Conservation (phyloP, 805 yeast genomes). For the Sugiyamaella mastotermitis region DNA sequence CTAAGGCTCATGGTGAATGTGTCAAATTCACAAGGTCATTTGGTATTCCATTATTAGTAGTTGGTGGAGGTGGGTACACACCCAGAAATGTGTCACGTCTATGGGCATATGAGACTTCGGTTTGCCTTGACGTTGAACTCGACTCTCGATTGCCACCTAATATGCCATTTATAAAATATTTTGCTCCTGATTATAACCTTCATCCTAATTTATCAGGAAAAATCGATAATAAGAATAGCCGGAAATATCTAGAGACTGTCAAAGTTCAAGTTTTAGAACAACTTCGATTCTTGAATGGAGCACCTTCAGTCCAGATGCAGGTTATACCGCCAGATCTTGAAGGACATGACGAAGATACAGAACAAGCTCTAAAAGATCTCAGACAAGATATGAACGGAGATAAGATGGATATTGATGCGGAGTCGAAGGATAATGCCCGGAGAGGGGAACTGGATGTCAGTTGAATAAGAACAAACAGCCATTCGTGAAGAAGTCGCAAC, state of each 20-base stretch:
- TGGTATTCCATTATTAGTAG: slow-evolving; percentile 83
- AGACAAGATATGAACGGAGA: slow-evolving; percentile 20
- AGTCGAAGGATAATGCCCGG: neutral
- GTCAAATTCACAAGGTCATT: slow-evolving; percentile 80
- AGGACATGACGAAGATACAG: slow-evolving; percentile 35
- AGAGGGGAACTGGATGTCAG: neutral
- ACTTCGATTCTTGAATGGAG: slow-evolving; percentile 74
- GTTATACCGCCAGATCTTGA: slow-evolving; percentile 70
- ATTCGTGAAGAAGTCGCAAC: neutral
- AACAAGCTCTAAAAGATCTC: slow-evolving; percentile 30
- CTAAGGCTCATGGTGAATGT: slow-evolving; percentile 95
- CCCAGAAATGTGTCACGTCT: slow-evolving; percentile 94
- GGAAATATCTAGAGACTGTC: slow-evolving; percentile 75
- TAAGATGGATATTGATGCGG: slow-evolving; percentile 5
- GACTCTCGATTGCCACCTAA: slow-evolving; percentile 69
- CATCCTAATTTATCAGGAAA: slow-evolving; percentile 79
- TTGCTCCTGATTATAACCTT: slow-evolving; percentile 84
- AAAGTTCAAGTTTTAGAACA: slow-evolving; percentile 73
- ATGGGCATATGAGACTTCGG: slow-evolving; percentile 91
- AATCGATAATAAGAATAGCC: slow-evolving; percentile 79
- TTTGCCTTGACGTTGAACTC: slow-evolving; percentile 71
- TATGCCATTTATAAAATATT: slow-evolving; percentile 73
- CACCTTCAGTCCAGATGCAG: slow-evolving; percentile 91
- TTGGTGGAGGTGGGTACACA: slow-evolving; percentile 98
- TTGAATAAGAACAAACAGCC: neutral